Base-by-base conservation (phyloP, 768 basidiomycete species). In the Wakefieldia striispora region DNA sequence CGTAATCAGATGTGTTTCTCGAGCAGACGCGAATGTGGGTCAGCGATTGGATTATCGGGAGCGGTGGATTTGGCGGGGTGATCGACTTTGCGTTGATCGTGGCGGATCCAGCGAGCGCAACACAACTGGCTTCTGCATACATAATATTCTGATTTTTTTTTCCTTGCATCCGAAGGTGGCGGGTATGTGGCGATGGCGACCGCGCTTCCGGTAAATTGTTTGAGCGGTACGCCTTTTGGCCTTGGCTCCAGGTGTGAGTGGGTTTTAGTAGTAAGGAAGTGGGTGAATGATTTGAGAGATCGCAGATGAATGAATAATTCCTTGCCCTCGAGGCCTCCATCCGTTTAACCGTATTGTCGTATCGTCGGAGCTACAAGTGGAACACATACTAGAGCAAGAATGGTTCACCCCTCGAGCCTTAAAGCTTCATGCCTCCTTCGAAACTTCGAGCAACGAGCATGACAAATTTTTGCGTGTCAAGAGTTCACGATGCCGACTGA, bases 11-110 rank as follows among this genome's bases (percentile, higher is more conserved):
- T 16, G 27, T 23, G 19, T 27, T 42, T 20, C 35, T 45, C 33
- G 45, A 47, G 47, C 34, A 33, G 35, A 45, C 39, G 23, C 44
- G 50, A 14, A 13, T 27, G 20, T 37, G 39, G 38, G 20, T 56
- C 38, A 40, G 47, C 10, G 48, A 21, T 11, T 50, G 38, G 45
- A 38, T 51, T 20, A 8, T 33, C 34, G n/a, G 10, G 33, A 45
- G 45, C 27, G 34, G 38, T 16, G 29, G 11, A 7, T 49, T 45
- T 9, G 47, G 49, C 31, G 43, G 3, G 34, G 42, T 44, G 54
- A 41, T 50, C 19, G 45, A 50, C 27, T 56, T 47, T 35, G 55
- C 37, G 43, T 20, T 36, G 23, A 27, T 55, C 23, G 41, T 56
- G 2, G 51, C 46, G 40, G 47, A 55, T 29, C 54, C 46, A n/a